Conservation (phyloP, 73 alveolate species). For the Tetrahymena borealis region DNA sequence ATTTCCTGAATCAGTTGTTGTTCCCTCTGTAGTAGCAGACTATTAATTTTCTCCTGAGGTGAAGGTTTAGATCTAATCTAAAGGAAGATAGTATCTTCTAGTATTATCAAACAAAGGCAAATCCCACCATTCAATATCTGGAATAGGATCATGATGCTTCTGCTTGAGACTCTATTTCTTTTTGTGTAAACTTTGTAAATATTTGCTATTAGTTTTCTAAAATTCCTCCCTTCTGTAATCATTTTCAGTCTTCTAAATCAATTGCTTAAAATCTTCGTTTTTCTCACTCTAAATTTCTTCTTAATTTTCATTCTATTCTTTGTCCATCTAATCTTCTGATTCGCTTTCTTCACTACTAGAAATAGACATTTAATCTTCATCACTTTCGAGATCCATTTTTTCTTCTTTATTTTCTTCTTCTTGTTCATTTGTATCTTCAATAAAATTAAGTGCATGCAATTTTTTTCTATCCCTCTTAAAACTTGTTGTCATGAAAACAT, state of each 20-base stretch:
- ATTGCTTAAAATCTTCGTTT: not conserved
- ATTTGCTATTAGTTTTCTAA: not conserved
- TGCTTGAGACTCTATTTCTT: conserved; percentile 11
- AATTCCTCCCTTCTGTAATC: not conserved
- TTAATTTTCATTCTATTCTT: not conserved
- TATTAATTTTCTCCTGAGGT: not conserved
- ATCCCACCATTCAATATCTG: conserved; percentile 93
- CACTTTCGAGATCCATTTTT: no score
- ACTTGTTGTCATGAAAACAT: not conserved
- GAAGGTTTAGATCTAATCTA: not conserved
- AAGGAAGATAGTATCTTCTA: conserved; percentile 28
- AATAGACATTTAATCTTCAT: no score
- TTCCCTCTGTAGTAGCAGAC: conserved; percentile 25
- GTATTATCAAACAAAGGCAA: conserved; percentile 43
- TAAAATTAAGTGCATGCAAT: not conserved
- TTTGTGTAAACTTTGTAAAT: not conserved
- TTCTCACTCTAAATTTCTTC: not conserved
- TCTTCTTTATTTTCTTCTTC: no score
- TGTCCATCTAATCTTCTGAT: no score
- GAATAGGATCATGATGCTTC: conserved; percentile 79
- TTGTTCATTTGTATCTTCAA: not conserved
- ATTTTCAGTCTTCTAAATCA: not conserved
- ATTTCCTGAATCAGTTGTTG: not conserved
- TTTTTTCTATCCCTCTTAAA: not conserved
- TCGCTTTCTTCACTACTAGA: no score